A percentile compares a stretch with the other conserved stretches of the same genome.
phyloP scores from a whole-genome alignment of 306 rosid species.

The Trifolium pratense region DNA sequence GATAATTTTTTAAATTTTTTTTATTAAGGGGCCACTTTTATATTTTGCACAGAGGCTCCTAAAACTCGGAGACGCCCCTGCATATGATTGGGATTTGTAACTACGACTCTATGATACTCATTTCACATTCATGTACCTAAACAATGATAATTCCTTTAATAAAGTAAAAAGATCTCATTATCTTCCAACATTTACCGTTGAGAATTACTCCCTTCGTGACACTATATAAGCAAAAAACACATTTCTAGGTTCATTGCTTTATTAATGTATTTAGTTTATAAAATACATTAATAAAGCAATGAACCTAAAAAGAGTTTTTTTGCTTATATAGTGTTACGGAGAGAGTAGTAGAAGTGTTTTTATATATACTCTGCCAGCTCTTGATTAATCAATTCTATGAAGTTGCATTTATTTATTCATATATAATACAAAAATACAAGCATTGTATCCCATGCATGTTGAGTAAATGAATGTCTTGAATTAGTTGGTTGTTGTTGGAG shows the following conservation, averaged over 20 bases:
- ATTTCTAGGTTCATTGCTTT: too few relatives aligned
- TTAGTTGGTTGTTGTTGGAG: background rate
- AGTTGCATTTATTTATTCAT: background rate
- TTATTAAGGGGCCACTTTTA: too few relatives aligned
- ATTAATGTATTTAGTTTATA: too few relatives aligned
- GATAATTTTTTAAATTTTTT: too few relatives aligned
- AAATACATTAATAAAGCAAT: too few relatives aligned
- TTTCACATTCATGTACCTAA: background rate
- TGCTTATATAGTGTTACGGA: too few relatives aligned
- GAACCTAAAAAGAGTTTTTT: too few relatives aligned
- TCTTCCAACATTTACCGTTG: background rate
- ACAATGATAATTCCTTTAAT: background rate
- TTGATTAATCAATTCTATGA: background rate
- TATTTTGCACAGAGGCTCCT: too few relatives aligned
- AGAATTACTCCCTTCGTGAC: too few relatives aligned
- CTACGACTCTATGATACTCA: background rate
- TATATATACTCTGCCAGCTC: background rate
- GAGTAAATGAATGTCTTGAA: slow-evolving; percentile 10
- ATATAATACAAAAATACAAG: background rate
- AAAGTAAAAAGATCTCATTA: background rate
- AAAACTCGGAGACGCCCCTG: too few relatives aligned
- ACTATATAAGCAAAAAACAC: too few relatives aligned
- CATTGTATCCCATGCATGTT: background rate
- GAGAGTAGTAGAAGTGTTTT: too few relatives aligned
- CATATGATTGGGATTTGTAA: background rate